A percentile compares a stretch with the other conserved stretches of the same genome.
Conservation (phyloP, 176 grass and related monocot species). For the Puya raimondii region DNA sequence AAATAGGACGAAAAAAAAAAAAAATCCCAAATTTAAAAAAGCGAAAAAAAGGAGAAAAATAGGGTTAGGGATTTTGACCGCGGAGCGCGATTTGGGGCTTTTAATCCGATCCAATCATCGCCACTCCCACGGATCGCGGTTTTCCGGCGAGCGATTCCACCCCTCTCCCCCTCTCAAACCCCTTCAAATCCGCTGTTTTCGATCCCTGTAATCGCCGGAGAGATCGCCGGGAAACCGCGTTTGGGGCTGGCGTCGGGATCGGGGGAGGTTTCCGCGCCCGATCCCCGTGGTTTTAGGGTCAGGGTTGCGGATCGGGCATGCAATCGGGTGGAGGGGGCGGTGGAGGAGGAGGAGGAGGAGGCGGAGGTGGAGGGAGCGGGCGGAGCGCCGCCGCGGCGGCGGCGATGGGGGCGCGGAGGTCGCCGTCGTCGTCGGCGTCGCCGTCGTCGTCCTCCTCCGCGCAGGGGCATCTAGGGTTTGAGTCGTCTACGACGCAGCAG, state of each 20-base stretch:
- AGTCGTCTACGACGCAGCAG: conserved; percentile 17
- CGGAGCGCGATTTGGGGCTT: conserved; percentile 11
- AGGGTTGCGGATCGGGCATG: neutral
- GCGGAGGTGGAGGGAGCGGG: neutral
- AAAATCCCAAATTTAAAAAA: neutral
- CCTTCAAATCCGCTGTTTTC: neutral
- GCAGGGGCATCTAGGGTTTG: conserved; percentile 32
- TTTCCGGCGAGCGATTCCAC: conserved; percentile 9
- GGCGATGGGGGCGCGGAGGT: neutral
- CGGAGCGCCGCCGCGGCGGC: conserved; percentile 5
- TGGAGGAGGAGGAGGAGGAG: conserved; percentile 3
- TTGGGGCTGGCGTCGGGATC: neutral
- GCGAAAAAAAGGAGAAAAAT: neutral
- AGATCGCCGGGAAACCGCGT: conserved; percentile 4
- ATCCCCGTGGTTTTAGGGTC: neutral
- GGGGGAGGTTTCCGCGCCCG: neutral
- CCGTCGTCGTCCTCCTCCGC: conserved; percentile 30
- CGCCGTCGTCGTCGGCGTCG: conserved; percentile 18
- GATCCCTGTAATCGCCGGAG: neutral
- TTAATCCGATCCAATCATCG: conserved; percentile 10
- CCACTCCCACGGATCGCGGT: conserved; percentile 13
- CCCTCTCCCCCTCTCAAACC: neutral
- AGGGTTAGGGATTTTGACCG: conserved; percentile 18
- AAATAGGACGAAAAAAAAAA: conserved; percentile 1
- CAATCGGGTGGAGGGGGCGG: neutral